phyloP scores from a whole-genome alignment of 768 basidiomycete genomes.

The Tephrocybe sp. region DNA sequence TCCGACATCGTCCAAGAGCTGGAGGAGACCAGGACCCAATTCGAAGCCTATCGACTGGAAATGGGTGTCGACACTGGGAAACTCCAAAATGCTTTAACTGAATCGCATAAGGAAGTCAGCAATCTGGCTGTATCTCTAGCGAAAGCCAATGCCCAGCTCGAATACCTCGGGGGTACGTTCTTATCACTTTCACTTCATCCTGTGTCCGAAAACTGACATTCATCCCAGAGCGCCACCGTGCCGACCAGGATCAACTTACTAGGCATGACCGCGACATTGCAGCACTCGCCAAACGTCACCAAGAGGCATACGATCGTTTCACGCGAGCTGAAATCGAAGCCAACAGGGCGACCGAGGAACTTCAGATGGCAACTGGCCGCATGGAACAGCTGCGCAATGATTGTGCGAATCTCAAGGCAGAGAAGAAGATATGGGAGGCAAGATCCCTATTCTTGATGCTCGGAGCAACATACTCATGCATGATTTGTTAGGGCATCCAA shows the following conservation, averaged over 20 bases:
- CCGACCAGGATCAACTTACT: conserved; percentile 65
- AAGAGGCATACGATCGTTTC: conserved; percentile 71
- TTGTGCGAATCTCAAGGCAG: conserved; percentile 82
- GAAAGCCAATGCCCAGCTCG: conserved; percentile 80
- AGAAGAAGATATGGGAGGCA: conserved; percentile 94
- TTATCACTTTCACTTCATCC: conserved; percentile 2
- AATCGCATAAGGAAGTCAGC: conserved; percentile 66
- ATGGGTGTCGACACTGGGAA: conserved; percentile 75
- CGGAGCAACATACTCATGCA: not conserved
- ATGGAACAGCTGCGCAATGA: conserved; percentile 84
- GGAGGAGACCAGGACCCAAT: conserved; percentile 71
- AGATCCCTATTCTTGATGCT: conserved; percentile 14
- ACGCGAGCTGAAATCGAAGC: conserved; percentile 75
- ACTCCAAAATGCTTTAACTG: conserved; percentile 66
- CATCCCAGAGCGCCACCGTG: conserved; percentile 60
- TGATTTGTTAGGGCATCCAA: conserved; percentile 64
- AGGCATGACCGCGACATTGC: conserved; percentile 65
- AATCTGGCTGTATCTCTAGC: conserved; percentile 67
- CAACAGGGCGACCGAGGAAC: conserved; percentile 64
- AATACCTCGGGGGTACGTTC: conserved; percentile 68
- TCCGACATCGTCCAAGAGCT: conserved; percentile 56
- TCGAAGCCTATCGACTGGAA: conserved; percentile 77
- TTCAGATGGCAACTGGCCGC: conserved; percentile 53
- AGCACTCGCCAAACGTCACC: conserved; percentile 63
- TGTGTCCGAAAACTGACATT: conserved; percentile 7